These are phyloP conservation scores for Talaromyces atroroseus DNA, from an alignment of 2,329 filamentous ascomycete genomes.

Conservation along the genomic window DNA sequence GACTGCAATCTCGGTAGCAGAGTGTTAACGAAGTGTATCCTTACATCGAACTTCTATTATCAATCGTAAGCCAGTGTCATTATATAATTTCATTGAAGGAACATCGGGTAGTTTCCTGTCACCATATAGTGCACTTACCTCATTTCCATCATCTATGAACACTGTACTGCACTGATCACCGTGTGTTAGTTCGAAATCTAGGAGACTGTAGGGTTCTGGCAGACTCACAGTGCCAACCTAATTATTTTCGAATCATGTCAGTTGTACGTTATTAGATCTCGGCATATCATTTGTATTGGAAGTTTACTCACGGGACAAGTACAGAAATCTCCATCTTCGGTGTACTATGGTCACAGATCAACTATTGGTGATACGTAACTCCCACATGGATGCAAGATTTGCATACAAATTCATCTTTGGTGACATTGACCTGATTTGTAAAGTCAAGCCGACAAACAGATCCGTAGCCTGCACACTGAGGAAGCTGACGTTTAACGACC, in stretches of 20 bases:
- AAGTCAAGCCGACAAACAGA: neutral
- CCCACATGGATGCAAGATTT: neutral
- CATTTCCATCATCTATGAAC: neutral
- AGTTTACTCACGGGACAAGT: neutral
- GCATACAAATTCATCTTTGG: neutral
- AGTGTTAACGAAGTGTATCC: neutral
- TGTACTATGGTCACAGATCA: neutral
- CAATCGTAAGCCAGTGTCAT: neutral
- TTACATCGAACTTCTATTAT: slow-evolving; percentile 1
- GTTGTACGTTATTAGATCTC: neutral
- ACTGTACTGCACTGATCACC: neutral
- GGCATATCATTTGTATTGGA: neutral
- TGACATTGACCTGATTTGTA: neutral
- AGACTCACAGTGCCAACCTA: neutral
- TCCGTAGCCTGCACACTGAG: slow-evolving; percentile 1
- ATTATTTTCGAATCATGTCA: neutral
- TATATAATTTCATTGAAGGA: too few species aligned
- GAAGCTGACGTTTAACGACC: neutral
- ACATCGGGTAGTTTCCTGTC: too few species aligned
- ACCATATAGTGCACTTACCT: neutral
- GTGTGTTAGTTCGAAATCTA: neutral
- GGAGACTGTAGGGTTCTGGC: neutral
- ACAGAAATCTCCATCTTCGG: slow-evolving; percentile 3
- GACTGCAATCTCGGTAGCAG: neutral
- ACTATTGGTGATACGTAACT: neutral